Percentiles rank a stretch among this genome's conserved stretches.
Conservation (phyloP, 495 filamentous ascomycete genomes). For the Patellaria atrata region DNA sequence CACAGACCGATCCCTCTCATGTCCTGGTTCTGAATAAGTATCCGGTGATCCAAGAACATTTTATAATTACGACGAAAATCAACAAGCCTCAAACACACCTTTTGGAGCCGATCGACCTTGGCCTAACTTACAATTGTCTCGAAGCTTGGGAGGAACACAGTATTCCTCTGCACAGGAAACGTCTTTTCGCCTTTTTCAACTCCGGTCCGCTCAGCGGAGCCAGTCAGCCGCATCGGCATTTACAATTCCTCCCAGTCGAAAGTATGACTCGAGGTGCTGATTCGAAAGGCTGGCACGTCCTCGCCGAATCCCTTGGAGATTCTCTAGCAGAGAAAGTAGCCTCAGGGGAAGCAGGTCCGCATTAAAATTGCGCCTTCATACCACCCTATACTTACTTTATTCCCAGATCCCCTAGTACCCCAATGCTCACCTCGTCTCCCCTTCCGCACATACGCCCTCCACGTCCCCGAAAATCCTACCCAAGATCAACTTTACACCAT, state of each 20-base stretch:
- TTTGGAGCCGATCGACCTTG: constrained; percentile 51
- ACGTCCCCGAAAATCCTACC: too few relatives aligned
- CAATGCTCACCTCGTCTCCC: too few relatives aligned
- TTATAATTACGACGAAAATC: constrained; percentile 56
- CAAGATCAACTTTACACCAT: constrained; percentile 30
- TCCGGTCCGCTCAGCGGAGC: constrained; percentile 64
- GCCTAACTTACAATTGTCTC: constrained; percentile 49
- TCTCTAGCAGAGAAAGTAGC: too few relatives aligned
- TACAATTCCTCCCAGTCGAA: constrained; percentile 62
- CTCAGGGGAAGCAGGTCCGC: too few relatives aligned
- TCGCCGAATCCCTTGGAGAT: too few relatives aligned
- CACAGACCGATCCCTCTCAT: constrained; percentile 39
- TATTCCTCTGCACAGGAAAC: constrained; percentile 3
- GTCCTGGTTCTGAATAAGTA: constrained; percentile 69
- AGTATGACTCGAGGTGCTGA: constrained; percentile 43
- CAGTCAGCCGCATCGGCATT: constrained; percentile 63
- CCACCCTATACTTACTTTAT: too few relatives aligned
- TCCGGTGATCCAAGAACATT: constrained; percentile 64
- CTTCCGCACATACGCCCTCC: too few relatives aligned
- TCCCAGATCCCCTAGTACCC: too few relatives aligned
- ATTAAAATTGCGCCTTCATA: too few relatives aligned
- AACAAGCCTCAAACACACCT: constrained; percentile 56
- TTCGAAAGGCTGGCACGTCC: constrained; percentile 32
- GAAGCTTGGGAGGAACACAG: constrained; percentile 37
- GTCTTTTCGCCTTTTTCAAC: constrained; percentile 73